Conservation (phyloP, 305 asterid species). For the Fraxinus sp. region DNA sequence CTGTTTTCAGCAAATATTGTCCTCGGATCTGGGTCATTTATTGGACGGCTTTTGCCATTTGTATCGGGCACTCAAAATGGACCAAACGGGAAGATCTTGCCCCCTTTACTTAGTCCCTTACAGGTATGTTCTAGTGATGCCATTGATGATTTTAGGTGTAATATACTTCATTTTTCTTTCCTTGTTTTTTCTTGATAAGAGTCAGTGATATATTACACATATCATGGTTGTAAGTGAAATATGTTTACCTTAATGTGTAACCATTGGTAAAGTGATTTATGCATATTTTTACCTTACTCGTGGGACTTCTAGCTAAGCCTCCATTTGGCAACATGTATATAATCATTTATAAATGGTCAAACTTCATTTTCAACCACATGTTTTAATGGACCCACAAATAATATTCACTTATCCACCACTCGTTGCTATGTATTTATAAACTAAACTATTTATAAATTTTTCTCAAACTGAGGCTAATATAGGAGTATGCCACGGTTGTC, state of each 20-base stretch:
- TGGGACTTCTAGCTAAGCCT: not conserved
- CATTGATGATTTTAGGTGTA: not conserved
- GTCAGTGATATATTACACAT: not conserved
- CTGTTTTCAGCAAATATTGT: constrained; percentile 51
- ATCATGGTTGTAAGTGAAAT: not conserved
- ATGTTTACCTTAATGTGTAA: not conserved
- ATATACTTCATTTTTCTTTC: not conserved
- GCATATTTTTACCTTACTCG: not conserved
- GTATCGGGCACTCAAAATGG: constrained; percentile 47
- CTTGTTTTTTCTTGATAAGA: not conserved
- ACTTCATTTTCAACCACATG: not conserved
- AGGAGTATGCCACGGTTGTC: not conserved
- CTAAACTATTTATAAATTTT: not conserved
- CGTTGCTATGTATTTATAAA: not conserved
- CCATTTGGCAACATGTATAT: not conserved
- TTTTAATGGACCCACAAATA: not conserved
- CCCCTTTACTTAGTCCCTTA: constrained; percentile 72
- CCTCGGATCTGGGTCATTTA: constrained; percentile 69
- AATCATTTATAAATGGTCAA: not conserved
- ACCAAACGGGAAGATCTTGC: constrained; percentile 38
- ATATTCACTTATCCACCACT: not conserved
- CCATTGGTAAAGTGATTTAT: not conserved
- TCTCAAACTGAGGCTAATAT: not conserved
- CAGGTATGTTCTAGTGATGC: constrained; percentile 55
- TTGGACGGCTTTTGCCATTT: constrained; percentile 77